Conservation (phyloP, 1,284 basidiomycete species). For the Paramarasmius palmivorus region DNA sequence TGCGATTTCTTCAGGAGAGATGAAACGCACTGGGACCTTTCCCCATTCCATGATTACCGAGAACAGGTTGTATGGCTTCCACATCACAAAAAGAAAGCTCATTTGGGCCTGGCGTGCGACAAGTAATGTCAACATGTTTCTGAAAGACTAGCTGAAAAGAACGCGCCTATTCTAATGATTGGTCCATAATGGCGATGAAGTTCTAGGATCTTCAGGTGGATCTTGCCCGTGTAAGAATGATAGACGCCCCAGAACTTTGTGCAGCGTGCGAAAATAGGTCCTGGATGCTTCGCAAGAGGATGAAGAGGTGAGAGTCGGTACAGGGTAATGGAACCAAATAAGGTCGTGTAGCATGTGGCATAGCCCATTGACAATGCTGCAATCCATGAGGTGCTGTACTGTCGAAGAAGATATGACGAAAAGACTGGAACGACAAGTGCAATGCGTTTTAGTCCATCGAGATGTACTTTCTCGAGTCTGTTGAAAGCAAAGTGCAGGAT, state of each 20-base stretch:
- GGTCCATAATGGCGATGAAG: background rate
- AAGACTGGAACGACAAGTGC: background rate
- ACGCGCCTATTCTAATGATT: background rate
- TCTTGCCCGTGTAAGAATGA: background rate
- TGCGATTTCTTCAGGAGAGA: background rate
- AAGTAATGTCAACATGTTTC: no score
- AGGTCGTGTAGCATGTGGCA: background rate
- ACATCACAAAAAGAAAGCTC: conserved; percentile 32
- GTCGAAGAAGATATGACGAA: background rate
- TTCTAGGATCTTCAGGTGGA: background rate
- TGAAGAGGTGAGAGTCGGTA: background rate
- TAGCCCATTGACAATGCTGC: background rate
- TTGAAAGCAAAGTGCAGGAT: background rate
- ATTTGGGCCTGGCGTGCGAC: conserved; percentile 38
- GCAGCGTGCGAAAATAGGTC: background rate
- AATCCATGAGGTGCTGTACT: background rate
- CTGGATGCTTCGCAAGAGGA: background rate
- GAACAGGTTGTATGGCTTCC: conserved; percentile 27
- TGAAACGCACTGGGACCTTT: conserved; percentile 29
- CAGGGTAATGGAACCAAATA: background rate
- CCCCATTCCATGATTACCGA: conserved; percentile 31
- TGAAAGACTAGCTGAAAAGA: no score
- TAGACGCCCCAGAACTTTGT: background rate
- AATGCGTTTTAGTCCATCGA: background rate
- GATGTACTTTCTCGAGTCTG: background rate